Conservation (phyloP, 2,329 filamentous ascomycete genomes). For the Paraphoma sp. region DNA sequence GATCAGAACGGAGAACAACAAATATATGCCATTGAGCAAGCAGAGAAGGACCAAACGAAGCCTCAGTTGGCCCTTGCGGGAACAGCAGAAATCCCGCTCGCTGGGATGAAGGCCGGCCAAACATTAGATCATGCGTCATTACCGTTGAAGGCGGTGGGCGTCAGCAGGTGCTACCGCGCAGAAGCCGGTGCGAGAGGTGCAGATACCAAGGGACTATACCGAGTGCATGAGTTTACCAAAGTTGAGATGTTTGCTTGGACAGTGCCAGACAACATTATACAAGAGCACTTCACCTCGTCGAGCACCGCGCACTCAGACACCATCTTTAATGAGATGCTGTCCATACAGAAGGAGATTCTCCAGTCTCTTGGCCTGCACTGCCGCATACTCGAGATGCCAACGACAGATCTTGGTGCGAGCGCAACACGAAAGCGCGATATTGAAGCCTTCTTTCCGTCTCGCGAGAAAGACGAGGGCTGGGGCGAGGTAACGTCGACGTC, state of each 20-base stretch:
- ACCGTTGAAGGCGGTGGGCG: constrained; percentile 80
- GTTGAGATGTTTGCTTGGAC: constrained; percentile 98
- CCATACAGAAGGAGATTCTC: constrained; percentile 85
- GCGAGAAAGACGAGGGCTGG: constrained; percentile 76
- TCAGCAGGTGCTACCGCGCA: constrained; percentile 92
- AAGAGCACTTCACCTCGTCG: constrained; percentile 41
- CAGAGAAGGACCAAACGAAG: constrained; percentile 64
- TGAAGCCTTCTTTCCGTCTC: constrained; percentile 90
- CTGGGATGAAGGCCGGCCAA: constrained; percentile 82
- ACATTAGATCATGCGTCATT: constrained; percentile 70
- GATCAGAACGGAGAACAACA: constrained; percentile 92
- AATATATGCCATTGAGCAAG: constrained; percentile 79
- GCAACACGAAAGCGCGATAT: constrained; percentile 90
- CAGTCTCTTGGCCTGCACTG: constrained; percentile 78
- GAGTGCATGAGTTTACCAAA: constrained; percentile 98
- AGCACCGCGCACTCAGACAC: constrained; percentile 55
- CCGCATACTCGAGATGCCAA: constrained; percentile 91
- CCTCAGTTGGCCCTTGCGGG: constrained; percentile 80
- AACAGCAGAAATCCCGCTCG: constrained; percentile 93
- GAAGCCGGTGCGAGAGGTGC: constrained; percentile 90
- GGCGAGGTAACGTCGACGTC: constrained; percentile 92
- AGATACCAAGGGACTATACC: constrained; percentile 92
- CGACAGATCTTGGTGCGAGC: constrained; percentile 84
- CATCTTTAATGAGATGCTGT: constrained; percentile 84
- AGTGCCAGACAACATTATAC: constrained; percentile 56